Conservation (phyloP, 352 stramenopile genomes). For the Globisporangium barbulae region DNA sequence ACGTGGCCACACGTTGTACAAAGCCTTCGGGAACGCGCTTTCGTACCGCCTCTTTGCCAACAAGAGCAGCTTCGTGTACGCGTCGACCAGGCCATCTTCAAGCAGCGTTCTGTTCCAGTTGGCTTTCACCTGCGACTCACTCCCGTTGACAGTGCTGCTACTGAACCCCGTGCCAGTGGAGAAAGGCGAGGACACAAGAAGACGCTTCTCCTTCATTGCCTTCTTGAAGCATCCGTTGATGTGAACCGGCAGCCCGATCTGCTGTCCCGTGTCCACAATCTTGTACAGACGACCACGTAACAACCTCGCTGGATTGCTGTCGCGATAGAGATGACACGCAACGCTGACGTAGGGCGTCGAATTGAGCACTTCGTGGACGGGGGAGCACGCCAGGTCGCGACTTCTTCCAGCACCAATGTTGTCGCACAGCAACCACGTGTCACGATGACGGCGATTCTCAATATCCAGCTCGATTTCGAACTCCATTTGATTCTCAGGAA, state of each 20-base stretch:
- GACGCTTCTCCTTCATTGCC: conserved; percentile 38
- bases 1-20: conserved; percentile 70
- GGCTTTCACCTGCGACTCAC: conserved; percentile 50
- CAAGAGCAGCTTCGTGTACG: conserved; percentile 64
- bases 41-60: conserved; percentile 43
- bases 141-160: conserved; percentile 26
- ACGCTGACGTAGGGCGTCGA: conserved; percentile 68
- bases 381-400: conserved; percentile 55
- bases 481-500: conserved; percentile 62
- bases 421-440: conserved; percentile 66
- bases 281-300: conserved; percentile 66
- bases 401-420: conserved; percentile 66
- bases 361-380: conserved; percentile 58
- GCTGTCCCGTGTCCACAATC: conserved; percentile 43
- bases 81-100: conserved; percentile 58
- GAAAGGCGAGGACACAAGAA: conserved; percentile 22
- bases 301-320: conserved; percentile 32
- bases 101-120: conserved; percentile 71
- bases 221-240: conserved; percentile 82
- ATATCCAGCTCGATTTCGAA: conserved; percentile 61
- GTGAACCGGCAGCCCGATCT: conserved; percentile 58
- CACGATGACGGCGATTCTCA: conserved; percentile 43
- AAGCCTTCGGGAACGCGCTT: conserved; percentile 32
- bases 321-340: conserved; percentile 53
- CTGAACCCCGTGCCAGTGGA: conserved; percentile 13